Evolutionary conservation across 345 rosid genomes (phyloP), one percentile per base, ranked within the genome.

Genomic region (Rhodomyrtus tomentosa): DNA sequence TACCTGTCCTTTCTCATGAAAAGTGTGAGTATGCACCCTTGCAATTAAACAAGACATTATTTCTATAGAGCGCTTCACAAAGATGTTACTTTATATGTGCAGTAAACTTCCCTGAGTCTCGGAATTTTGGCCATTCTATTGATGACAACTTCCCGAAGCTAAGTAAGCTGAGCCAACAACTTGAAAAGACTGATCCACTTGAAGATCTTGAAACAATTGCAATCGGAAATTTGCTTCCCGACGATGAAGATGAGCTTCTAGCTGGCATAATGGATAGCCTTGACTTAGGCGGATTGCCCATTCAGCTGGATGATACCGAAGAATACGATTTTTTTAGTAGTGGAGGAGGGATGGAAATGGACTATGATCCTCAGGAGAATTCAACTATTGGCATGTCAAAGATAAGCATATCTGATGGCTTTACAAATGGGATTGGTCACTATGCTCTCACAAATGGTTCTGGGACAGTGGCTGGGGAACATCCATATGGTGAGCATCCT

Each of bases 401-500:
- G 82, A 36, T 93, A 79, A 92, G 86, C 87, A 81, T 92, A 82
- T 89, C 95, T 84, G 96, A 91, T 56, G 91, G 91, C 53, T 81
- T 88, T 86, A 87, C 90, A 82, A 92, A 91, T 88, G 93, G 93
- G 22, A 82, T 92, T 82, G 83, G 87, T 74, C 93, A 84, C 42
- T 91, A 88, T 84, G 86, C 90, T 82, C 86, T 93, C 51, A 45
- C 98, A 45, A 96, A 91, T 91, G 94, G 93, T 50, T 84, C 88
- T 81, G 98, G 94, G 80, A 87, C 95, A 29, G 93, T 95, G 86
- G 94, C 93, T 53, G 96, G 98, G 79, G 99, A 96, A 53, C 98
- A 96, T 87, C 99, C 99, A 24, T 93, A 91, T 76, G 99, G 99
- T 52, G 99, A 96, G 89, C 98, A 95, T 88, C 99, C 98, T 90